Conservation (phyloP, 352 stramenopile genomes). For the Pythium myriotylum region DNA sequence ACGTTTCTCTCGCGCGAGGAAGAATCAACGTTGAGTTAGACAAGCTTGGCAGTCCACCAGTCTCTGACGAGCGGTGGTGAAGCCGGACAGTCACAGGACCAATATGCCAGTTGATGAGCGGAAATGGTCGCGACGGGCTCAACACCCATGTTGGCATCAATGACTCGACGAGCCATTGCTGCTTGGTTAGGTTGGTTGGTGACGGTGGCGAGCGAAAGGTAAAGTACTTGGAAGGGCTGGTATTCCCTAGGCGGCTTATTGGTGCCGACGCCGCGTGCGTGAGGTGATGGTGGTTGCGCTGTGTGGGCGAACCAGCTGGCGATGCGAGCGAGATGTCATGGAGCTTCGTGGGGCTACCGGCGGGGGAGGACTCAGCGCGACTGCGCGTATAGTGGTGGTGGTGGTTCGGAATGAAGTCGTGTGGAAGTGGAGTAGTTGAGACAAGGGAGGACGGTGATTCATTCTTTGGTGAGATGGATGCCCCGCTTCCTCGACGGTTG, state of each 20-base stretch:
- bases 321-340: slow-evolving; percentile 8
- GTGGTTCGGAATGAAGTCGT: slow-evolving; percentile 33
- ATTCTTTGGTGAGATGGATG: slow-evolving; percentile 1
- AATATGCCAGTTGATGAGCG: slow-evolving; percentile 64
- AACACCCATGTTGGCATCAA: slow-evolving; percentile 40
- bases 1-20: slow-evolving; percentile 21
- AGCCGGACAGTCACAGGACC: slow-evolving; percentile 47
- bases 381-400: slow-evolving; percentile 43
- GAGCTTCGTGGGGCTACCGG: slow-evolving; percentile 14
- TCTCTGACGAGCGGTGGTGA: slow-evolving; percentile 28
- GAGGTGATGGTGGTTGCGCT: slow-evolving; percentile 1
- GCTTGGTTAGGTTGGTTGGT: slow-evolving; percentile 21
- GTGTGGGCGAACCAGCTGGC: not conserved
- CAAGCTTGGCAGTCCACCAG: not conserved
- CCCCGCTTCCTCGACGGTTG: slow-evolving; percentile 19
- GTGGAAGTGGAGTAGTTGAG: slow-evolving; percentile 17
- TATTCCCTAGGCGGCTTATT: slow-evolving; percentile 22
- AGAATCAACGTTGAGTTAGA: not conserved
- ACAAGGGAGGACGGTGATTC: slow-evolving; percentile 21
- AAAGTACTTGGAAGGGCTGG: slow-evolving; percentile 20
- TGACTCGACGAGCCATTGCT: slow-evolving; percentile 36
- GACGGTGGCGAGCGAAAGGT: slow-evolving; percentile 15
- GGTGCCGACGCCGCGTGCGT: slow-evolving; percentile 28
- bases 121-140: slow-evolving; percentile 24
- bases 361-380: slow-evolving; percentile 26